phyloP scores from a whole-genome alignment of 2,329 filamentous ascomycete genomes.

The Trichoderma sp. region DNA sequence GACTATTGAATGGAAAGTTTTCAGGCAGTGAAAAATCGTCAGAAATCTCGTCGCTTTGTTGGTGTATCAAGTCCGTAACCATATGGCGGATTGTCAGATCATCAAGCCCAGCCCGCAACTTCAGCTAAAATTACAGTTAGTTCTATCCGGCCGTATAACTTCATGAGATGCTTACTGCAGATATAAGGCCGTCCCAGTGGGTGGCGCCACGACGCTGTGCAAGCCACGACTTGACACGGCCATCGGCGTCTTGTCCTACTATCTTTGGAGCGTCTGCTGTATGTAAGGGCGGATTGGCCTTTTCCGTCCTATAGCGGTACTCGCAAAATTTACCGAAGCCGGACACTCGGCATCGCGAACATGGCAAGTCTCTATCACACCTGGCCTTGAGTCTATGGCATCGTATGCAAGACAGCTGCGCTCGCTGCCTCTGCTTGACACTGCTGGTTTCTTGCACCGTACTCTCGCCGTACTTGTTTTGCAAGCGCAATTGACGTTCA shows the following conservation, averaged over 20 bases:
- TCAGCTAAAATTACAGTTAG: neutral
- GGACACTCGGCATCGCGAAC: neutral
- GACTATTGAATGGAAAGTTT: neutral
- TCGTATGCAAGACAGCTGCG: constrained; percentile 2
- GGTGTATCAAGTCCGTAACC: neutral
- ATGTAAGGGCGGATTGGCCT: neutral
- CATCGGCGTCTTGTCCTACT: neutral
- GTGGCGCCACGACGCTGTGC: neutral
- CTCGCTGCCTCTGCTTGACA: neutral
- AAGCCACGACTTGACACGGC: neutral
- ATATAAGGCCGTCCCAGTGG: neutral
- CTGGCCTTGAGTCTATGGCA: constrained; percentile 4
- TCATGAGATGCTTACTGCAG: neutral
- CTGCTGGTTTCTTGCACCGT: neutral
- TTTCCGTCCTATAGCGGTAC: neutral
- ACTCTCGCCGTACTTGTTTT: neutral
- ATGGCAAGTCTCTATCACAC: neutral
- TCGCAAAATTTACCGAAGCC: neutral
- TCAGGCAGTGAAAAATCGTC: neutral
- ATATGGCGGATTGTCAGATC: neutral
- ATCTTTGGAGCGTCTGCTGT: neutral
- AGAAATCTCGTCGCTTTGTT: neutral
- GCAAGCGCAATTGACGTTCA: neutral
- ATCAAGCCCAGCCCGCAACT: neutral
- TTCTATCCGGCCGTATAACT: neutral